Evolutionary conservation across 768 basidiomycete genomes (phyloP), one percentile per base, ranked within the genome.

Genomic region (Panus rudis): DNA sequence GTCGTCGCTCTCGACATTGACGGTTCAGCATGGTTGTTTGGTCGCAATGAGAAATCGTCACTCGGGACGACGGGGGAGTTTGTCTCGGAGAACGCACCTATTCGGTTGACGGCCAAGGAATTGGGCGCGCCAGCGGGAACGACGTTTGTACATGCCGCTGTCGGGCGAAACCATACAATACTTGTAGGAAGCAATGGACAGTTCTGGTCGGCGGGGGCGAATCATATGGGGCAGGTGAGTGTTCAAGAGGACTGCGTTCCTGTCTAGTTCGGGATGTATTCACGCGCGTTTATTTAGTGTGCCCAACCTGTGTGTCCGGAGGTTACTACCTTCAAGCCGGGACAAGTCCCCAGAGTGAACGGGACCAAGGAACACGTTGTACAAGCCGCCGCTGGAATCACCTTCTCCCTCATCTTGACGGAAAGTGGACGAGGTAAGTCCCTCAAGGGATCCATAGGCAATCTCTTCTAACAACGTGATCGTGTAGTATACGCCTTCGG

Each of bases 1-100:
- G 81, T 76, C 52, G 77, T 92, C 31, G 79, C 71, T 12, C 60
- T 92, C 49, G 86, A 88, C 65, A 52, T 73, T 19, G 73, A 81
- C 41, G 92, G 91, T 6, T 72, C 76, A 28, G 94, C 92, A 7
- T 92, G 90, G 82, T 63, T 97, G 53, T 89, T 93, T 58, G 94
- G 94, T 6, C 79, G 91, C 41, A 91, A 90, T 62, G 78, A 77
- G 30, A 79, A 71, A 45, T 68, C 75, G 44, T 75, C 76, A 32
- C 71, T 92, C 3, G 85, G 87, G n/a, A 64, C 79, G 7, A 54
- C 74, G 12, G 69, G 65, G 44, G 63, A 63, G 8, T 46, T 53
- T 13, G 71, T 92, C 48, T 84, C 85, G 14, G 87, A 92, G 68
- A 81, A 78, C 60, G 74, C 80, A 47, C 86, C 90, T 16, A 71